These are phyloP conservation scores for Lepraria neglecta DNA, from an alignment of 495 filamentous ascomycete species.

Conservation along the genomic window DNA sequence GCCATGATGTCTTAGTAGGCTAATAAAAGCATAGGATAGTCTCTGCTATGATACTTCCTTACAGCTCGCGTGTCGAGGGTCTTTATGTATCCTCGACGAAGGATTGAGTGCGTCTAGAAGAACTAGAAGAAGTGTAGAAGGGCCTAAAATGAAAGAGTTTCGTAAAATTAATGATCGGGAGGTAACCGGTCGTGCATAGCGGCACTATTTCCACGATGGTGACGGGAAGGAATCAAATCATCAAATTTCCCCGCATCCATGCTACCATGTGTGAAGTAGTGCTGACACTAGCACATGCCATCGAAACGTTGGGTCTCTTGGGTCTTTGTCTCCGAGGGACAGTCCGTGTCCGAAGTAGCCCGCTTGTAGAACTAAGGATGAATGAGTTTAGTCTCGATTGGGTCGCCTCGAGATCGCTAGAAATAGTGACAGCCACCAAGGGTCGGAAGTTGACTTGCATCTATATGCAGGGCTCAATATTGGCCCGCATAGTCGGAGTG, in stretches of 20 bases:
- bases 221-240: background rate
- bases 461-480: no score
- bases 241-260: background rate
- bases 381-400: background rate
- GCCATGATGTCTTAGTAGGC: background rate
- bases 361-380: background rate
- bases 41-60: background rate
- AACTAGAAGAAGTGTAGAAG: background rate
- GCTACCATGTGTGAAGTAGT: constrained; percentile 2
- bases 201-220: background rate
- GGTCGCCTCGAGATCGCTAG: background rate
- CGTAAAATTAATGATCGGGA: background rate
- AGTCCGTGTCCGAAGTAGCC: background rate
- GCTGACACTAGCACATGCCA: background rate
- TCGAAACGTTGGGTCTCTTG: background rate
- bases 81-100: background rate
- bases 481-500: background rate
- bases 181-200: background rate
- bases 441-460: background rate
- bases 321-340: background rate
- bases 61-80: background rate
- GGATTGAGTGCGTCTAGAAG: background rate
- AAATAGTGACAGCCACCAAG: background rate
- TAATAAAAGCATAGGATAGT: background rate
- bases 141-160: background rate